Percentiles rank a stretch among this genome's conserved stretches.
phyloP scores from a whole-genome alignment of 1,284 basidiomycete genomes.

The Anthracocystis walkeri region DNA sequence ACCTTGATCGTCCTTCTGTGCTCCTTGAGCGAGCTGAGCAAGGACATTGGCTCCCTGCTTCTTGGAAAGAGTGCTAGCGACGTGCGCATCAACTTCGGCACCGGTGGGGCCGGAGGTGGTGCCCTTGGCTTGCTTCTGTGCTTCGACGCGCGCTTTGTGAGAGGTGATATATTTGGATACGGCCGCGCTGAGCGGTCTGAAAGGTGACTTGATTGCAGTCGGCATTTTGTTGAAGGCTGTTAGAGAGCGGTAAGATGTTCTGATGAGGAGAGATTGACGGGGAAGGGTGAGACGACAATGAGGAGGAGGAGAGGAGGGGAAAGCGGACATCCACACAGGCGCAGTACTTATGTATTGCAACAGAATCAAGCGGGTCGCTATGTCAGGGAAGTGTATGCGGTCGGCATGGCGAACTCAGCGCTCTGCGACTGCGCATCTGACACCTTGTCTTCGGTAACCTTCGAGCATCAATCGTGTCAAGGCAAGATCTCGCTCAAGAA shows the following conservation, averaged over 20 bases:
- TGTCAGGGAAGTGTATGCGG: neutral
- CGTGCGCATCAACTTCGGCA: constrained; percentile 41
- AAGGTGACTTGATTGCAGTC: constrained; percentile 14
- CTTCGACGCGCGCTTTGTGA: constrained; percentile 17
- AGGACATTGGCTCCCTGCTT: constrained; percentile 12
- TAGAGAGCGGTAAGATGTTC: neutral
- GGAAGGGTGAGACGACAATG: neutral
- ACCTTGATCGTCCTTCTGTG: constrained; percentile 34
- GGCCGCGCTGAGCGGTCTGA: constrained; percentile 12
- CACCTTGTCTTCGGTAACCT: too few species aligned
- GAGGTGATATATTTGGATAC: constrained; percentile 37
- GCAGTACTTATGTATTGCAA: neutral
- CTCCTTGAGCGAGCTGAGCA: neutral
- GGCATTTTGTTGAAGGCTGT: constrained; percentile 21
- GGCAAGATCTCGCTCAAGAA: too few species aligned
- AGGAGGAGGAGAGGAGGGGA: neutral
- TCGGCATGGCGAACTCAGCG: neutral
- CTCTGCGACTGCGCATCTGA: too few species aligned
- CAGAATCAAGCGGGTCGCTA: neutral
- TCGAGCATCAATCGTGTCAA: too few species aligned
- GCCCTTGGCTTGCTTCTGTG: constrained; percentile 34
- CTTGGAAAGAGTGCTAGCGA: constrained; percentile 33
- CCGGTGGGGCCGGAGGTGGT: constrained; percentile 32
- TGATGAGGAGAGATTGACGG: neutral
- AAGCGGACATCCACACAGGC: neutral